Evolutionary conservation across 2,329 filamentous ascomycete species (phyloP), one percentile per base, ranked within the genome.

Genomic region (Nigrospora osmanthi): DNA sequence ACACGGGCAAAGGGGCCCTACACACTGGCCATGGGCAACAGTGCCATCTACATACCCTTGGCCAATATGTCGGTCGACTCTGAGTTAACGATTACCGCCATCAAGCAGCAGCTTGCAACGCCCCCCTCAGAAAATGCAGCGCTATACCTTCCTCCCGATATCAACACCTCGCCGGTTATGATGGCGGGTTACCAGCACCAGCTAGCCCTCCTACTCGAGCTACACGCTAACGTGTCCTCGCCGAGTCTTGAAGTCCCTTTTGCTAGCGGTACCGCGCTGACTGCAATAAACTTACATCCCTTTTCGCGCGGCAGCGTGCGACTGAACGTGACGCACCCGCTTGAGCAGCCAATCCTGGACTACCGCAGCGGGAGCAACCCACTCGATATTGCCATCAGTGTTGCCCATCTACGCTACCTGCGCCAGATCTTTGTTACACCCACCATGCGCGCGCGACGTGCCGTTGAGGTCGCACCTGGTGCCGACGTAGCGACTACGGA

Each of bases 121-220:
- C 4, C 40, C 17, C 16, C 12, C 28, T 38, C 43, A 5, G 52
- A 57, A 38, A 47, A 54, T 15, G 48, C 55, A 14, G 38, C 37
- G 14, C 46, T 47, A 1, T 52, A 54, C 38, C 48, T 58, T 11
- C 55, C 55, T 11, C 37, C 39, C 3, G 41, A 46, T 11, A 12
- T 42, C 19, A 15, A 19, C 39, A 55, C 46, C 52, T 51, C 14
- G 1, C 47, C 9, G 51, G 52, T 46, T 53, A 54, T n/a, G 41
- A 32, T 54, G 2, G 53, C 53, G 17, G 55, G 55, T 15, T 58
- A 70, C 40, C 71, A 70, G 49, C 66, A 69, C 11, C 64, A 75
- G 7, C 68, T 71, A 13, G 51, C 59, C 3, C 68, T 69, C 49
- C 68, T 75, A 54, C 73, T 69, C 40, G 62, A 60, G 40, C 64